A percentile compares a stretch with the other conserved stretches of the same genome.
These are phyloP conservation scores for Sporothrix brasiliensis DNA, from an alignment of 2,329 filamentous ascomycete genomes.

Conservation along the genomic window DNA sequence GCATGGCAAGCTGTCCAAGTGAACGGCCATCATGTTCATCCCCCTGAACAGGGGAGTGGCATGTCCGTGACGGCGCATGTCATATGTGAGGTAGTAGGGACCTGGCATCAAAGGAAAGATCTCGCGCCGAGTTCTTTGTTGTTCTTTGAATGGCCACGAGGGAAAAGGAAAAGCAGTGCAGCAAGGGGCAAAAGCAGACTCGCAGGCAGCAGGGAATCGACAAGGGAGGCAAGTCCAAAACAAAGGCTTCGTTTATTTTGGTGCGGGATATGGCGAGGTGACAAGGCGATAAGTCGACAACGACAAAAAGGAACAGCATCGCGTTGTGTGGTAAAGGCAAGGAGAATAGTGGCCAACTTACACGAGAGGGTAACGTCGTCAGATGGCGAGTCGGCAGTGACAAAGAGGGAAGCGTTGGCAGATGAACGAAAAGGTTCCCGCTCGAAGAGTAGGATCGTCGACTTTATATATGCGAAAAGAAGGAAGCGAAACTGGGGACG, in stretches of 20 bases:
- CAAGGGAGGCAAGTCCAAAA: not conserved
- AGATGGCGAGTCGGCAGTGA: not conserved
- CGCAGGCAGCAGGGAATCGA: not conserved
- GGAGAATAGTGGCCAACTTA: not conserved
- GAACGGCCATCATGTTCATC: conserved; percentile 1
- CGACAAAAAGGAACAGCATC: not conserved
- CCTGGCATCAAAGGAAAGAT: conserved; percentile 1
- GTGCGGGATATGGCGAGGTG: not conserved
- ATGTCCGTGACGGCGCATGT: not conserved
- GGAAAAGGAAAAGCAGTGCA: not conserved
- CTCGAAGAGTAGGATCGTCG: conserved; percentile 5
- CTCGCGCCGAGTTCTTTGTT: conserved; percentile 2
- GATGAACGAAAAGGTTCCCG: not conserved
- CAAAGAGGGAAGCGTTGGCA: not conserved
- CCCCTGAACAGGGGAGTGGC: not conserved
- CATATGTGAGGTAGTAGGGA: not conserved
- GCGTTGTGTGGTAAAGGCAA: not conserved
- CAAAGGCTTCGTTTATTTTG: conserved; percentile 1
- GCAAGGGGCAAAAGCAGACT: not conserved
- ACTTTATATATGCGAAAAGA: not conserved
- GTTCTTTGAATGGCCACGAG: not conserved
- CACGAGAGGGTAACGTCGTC: not conserved
- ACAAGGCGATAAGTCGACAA: not conserved
- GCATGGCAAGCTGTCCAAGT: no score
- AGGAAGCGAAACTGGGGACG: not conserved